These are phyloP conservation scores for Serendipita vermifera DNA, from an alignment of 768 basidiomycete species.

Conservation along the genomic window DNA sequence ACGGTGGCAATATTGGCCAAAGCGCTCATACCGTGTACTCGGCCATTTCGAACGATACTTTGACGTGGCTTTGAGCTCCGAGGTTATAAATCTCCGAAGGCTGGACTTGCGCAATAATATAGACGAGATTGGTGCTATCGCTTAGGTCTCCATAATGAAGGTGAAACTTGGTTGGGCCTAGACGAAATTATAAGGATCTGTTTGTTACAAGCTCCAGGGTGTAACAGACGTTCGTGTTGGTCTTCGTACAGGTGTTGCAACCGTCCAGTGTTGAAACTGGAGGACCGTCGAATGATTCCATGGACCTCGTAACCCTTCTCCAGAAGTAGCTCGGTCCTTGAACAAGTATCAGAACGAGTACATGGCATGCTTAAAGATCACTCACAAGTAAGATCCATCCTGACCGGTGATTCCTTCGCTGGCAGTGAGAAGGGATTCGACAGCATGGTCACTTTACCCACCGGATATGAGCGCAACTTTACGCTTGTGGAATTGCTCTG, in stretches of 20 bases:
- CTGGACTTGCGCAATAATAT: slow-evolving; percentile 87
- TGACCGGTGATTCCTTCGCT: slow-evolving; percentile 82
- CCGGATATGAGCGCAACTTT: slow-evolving; percentile 92
- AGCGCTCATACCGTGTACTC: slow-evolving; percentile 59
- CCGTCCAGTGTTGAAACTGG: slow-evolving; percentile 94
- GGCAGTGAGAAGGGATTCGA: slow-evolving; percentile 7
- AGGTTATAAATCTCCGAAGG: slow-evolving; percentile 97
- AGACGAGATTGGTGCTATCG: slow-evolving; percentile 94
- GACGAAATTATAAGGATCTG: background rate
- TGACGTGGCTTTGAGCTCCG: slow-evolving; percentile 95
- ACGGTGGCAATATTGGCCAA: background rate
- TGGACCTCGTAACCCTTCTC: slow-evolving; percentile 86
- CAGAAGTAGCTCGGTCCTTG: slow-evolving; percentile 69
- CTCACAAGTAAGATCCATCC: slow-evolving; percentile 90
- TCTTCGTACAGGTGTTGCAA: slow-evolving; percentile 88
- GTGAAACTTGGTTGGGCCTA: slow-evolving; percentile 65
- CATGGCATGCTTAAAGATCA: slow-evolving; percentile 16
- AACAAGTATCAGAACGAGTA: slow-evolving; percentile 3
- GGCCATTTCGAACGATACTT: slow-evolving; percentile 98
- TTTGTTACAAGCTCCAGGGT: background rate
- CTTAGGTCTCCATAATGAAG: slow-evolving; percentile 86
- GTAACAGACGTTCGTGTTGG: slow-evolving; percentile 69
- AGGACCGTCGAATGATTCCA: slow-evolving; percentile 92
- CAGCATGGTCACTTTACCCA: slow-evolving; percentile 23
- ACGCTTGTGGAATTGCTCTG: slow-evolving; percentile 73